Conservation (phyloP, 192 early-diverging fungal genomes). For the Entophlyctis luteolus region DNA sequence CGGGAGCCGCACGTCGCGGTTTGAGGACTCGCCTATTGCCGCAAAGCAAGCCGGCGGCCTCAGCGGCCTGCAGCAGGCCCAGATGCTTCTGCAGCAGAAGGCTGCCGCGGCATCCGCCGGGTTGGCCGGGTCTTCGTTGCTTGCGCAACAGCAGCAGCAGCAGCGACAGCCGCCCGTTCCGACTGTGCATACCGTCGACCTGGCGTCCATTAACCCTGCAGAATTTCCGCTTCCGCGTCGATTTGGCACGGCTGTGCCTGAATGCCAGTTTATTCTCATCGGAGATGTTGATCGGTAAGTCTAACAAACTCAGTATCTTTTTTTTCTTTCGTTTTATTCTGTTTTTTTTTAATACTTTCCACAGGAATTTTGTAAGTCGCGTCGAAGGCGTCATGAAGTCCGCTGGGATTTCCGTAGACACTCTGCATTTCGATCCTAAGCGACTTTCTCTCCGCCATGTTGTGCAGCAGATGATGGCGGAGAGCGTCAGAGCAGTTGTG, state of each 20-base stretch:
- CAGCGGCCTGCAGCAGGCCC: constrained; percentile 18
- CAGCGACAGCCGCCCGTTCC: constrained; percentile 14
- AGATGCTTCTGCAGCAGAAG: constrained; percentile 24
- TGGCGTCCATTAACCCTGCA: constrained; percentile 11
- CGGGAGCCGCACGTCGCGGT: background rate
- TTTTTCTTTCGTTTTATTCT: background rate
- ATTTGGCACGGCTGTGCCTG: constrained; percentile 40
- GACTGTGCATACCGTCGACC: constrained; percentile 23
- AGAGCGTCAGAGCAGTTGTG: constrained; percentile 43
- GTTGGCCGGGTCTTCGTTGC: constrained; percentile 8
- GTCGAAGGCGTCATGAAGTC: constrained; percentile 31
- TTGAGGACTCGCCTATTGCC: constrained; percentile 1
- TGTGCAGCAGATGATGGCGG: constrained; percentile 42
- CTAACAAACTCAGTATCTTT: background rate
- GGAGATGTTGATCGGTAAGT: constrained; percentile 28
- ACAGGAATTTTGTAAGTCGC: constrained; percentile 24
- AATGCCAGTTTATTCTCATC: constrained; percentile 41
- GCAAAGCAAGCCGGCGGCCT: background rate
- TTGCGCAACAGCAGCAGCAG: constrained; percentile 5
- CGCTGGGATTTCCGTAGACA: constrained; percentile 29
- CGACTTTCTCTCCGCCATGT: constrained; percentile 25
- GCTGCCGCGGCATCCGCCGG: background rate
- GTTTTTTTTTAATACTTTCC: background rate
- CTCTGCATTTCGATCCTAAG: constrained; percentile 29
- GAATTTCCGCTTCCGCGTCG: constrained; percentile 40